Base-by-base conservation (phyloP, 2,329 filamentous ascomycete species). In the Clarireedia paspali region DNA sequence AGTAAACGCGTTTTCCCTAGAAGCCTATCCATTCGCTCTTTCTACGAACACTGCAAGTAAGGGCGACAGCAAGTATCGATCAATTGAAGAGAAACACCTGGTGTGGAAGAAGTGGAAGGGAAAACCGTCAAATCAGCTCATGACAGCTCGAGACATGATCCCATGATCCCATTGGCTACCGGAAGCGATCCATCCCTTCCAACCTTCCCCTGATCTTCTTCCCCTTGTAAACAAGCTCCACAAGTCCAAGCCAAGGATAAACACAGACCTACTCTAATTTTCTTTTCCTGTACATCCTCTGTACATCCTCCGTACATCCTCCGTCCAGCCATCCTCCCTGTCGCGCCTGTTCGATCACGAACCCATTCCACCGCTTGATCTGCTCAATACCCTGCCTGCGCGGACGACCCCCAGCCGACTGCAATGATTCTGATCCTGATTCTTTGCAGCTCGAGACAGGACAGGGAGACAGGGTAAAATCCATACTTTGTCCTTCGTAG, bases 201-300 rank as follows among this genome's bases (percentile, higher is more conserved):
- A 24, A 40, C 10, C 20, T 47, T 48, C 51, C 51, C 51, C 51
- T 53, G 44, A 53, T 53, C 47, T 48, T 48, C 23, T 48, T 20
- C n/a, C 17, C 50, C 40, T 23, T 10, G 50, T 36, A 34, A 39
- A 49, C 36, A 42, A 2, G 20, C 20, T 20, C 20, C 20, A 20
- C 20, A 20, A 1, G 20, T 20, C 2, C 20, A 20, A 20, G 20
- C 20, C 20, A 20, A 54, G 34, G 36, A 46, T 36, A 23, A 48
- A 42, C n/a, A 42, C 39, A 20, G 46, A 30, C 44, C 12, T 46
- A 46, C 17, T 48, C 23, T 42, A 42, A 42, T 42, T 20, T 42
- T 42, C 39, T 20, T 20, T 42, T 42, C 39, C 20, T n/a, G 20
- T 20, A 42, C 39, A 34, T 20, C 20, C 20, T 20, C 20, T 12